phyloP scores from a whole-genome alignment of 2,329 filamentous ascomycete genomes.

The Talaromyces sp. region DNA sequence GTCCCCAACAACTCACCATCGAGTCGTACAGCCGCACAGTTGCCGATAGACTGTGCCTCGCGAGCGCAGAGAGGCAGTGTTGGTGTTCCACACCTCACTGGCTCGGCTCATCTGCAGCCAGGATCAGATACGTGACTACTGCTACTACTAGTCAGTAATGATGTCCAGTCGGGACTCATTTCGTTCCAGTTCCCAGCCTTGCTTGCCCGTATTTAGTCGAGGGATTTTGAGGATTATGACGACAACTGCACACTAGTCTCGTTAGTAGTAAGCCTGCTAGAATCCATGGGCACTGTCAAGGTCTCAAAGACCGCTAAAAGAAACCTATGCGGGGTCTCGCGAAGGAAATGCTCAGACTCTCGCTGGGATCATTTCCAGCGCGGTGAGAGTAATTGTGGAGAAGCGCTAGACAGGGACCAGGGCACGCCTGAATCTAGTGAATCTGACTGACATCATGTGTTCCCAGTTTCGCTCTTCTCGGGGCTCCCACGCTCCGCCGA shows the following conservation, averaged over 20 bases:
- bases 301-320: neutral
- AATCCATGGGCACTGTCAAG: neutral
- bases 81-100: neutral
- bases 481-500: neutral
- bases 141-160: neutral
- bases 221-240: conserved; percentile 3
- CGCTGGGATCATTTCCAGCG: neutral
- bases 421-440: neutral
- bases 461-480: neutral
- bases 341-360: neutral
- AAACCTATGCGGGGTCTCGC: neutral
- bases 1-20: neutral
- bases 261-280: neutral
- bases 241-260: neutral
- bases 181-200: neutral
- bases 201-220: neutral
- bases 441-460: conserved; percentile 6
- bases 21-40: neutral
- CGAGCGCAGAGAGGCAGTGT: neutral
- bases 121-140: neutral
- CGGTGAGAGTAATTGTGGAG: neutral
- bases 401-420: neutral
- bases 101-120: neutral
- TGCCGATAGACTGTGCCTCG: neutral
- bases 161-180: neutral